Percentiles rank a stretch among this genome's conserved stretches.
These are phyloP conservation scores for Clathrus columnatus DNA, from an alignment of 768 basidiomycete genomes.

Conservation along the genomic window DNA sequence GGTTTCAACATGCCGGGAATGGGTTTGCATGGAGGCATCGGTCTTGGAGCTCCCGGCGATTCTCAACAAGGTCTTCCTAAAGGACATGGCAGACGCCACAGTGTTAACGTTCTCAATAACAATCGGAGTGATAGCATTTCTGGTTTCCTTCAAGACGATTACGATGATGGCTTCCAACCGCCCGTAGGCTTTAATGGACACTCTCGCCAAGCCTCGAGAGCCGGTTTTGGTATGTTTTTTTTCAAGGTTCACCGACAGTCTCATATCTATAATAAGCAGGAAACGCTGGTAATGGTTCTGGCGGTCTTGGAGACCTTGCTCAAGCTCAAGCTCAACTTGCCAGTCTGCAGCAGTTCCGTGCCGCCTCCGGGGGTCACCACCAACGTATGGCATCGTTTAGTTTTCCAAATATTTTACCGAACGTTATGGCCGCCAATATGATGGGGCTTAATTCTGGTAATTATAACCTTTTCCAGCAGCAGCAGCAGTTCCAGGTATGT, in stretches of 20 bases:
- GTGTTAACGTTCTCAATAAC: slow-evolving; percentile 88
- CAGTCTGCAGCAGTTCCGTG: slow-evolving; percentile 94
- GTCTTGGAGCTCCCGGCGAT: slow-evolving; percentile 41
- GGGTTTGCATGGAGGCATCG: slow-evolving; percentile 55
- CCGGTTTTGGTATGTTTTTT: slow-evolving; percentile 34
- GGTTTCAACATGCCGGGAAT: slow-evolving; percentile 35
- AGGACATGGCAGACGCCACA: slow-evolving; percentile 83
- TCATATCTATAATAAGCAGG: slow-evolving; percentile 43
- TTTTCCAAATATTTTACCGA: slow-evolving; percentile 96
- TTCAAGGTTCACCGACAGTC: background rate
- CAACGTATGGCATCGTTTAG: slow-evolving; percentile 97
- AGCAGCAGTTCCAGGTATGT: slow-evolving; percentile 76
- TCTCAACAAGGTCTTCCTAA: slow-evolving; percentile 63
- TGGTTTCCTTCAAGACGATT: slow-evolving; percentile 53
- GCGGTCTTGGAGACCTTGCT: slow-evolving; percentile 75
- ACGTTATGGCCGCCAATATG: slow-evolving; percentile 96
- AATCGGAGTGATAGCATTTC: slow-evolving; percentile 35
- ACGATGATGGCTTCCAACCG: slow-evolving; percentile 74
- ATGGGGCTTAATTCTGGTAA: slow-evolving; percentile 82
- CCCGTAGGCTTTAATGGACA: slow-evolving; percentile 54
- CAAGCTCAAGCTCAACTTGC: slow-evolving; percentile 96
- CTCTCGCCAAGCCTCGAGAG: slow-evolving; percentile 66
- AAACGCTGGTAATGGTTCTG: slow-evolving; percentile 58
- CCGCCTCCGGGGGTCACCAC: slow-evolving; percentile 88
- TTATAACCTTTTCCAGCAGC: slow-evolving; percentile 82